Evolutionary conservation across 768 basidiomycete species (phyloP), one percentile per base, ranked within the genome.

Genomic region (Termitomyces sp.): DNA sequence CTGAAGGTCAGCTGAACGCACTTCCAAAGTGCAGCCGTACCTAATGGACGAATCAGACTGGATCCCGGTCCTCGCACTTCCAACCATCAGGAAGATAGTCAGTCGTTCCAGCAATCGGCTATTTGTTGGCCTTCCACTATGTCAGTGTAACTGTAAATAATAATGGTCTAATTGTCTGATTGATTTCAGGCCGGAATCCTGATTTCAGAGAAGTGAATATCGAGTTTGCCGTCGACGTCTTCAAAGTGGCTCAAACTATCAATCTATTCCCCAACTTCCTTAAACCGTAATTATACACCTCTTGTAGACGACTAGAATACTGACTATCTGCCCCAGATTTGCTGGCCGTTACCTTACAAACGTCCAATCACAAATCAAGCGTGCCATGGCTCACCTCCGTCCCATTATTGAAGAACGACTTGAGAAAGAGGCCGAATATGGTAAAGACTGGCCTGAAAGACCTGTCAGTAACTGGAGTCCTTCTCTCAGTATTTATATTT

Each of bases 51-150:
- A 20, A 18, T 48, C 42, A 78, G 79, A 72, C 33, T 81, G 79
- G 78, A 67, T 61, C 7, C 65, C 61, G 4, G 57, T 74, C 2
- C 60, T 66, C 2, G 64, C 68, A 0, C 64, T 67, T 37, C 62
- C 67, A 2, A 71, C 70, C 3, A 64, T 72, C 30, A 8, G 79
- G n/a, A n/a, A n/a, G n/a, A n/a, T n/a, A n/a, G n/a, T n/a, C n/a
- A n/a, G n/a, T n/a, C n/a, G n/a, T n/a, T n/a, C n/a, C n/a, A n/a
- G n/a, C n/a, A n/a, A n/a, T n/a, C n/a, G n/a, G n/a, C n/a, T n/a
- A n/a, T n/a, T 81, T 56, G 75, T 83, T 42, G 80, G 79, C 1
- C 60, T 76, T 3, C 79, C 80, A 2, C 57, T 79, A 13, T 82
- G 80, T 80, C 53, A 53, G 72, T 64, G 20, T 33, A 16, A 20